Base-by-base conservation (phyloP, 768 basidiomycete species). In the Collybia sp. region DNA sequence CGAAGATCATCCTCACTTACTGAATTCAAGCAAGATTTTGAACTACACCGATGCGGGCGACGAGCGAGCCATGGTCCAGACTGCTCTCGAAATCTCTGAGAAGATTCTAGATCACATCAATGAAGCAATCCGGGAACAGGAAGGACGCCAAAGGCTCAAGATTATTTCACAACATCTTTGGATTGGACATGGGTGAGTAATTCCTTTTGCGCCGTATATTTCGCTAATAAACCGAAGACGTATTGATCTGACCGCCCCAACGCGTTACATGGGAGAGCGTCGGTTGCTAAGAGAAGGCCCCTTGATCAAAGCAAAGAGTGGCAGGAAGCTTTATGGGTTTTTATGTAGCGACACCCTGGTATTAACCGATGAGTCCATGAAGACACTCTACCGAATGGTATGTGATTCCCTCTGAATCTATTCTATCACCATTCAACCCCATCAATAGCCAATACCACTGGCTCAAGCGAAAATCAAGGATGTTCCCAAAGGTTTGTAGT, bases 341-440 rank as follows among this genome's bases (percentile, higher is more conserved):
- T 63, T 98, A 51, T 97, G 93, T 57, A 95, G 79, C 57, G 95
- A 97, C 58, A 87, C 95, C 35, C 62, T 97, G 40, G 82, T 97
- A 2, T 71, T 98, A 46, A 85, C 91, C 15, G 90, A 93, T 53
- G 83, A 82, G 30, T 62, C 64, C 0, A 77, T 77, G 19, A 80
- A 76, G 50, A 82, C 80, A 11, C 59, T 95, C 12, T 94, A 94
- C 63, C 79, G 88, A 33, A 87, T 93, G 80, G 93, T 93, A 44
- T 55, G 82, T 67, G 35, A 12, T 12, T 17, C 37, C 25, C 33
- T 31, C 15, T 43, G 33, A 31, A 32, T 34, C 31, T 31, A 25
- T 8, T 25, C 25, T n/a, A n/a, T n/a, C n/a, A n/a, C 25, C 25
- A 25, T 8, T 25, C 8, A 25, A 25, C 25, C 25, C 25, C 25